phyloP scores from a whole-genome alignment of 345 rosid genomes.

The Abelmoschus esculentus region DNA sequence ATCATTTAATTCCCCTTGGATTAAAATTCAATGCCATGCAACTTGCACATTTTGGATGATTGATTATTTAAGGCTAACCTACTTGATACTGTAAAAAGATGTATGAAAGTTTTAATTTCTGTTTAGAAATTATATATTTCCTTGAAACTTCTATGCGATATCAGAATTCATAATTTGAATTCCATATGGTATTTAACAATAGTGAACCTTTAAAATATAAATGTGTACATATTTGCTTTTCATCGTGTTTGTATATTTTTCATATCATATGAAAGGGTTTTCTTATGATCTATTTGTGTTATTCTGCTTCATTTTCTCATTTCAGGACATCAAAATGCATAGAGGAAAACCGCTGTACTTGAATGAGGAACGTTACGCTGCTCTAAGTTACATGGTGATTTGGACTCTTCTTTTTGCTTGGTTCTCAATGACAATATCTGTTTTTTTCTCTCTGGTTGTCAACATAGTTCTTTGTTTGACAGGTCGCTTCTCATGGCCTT shows the following conservation, averaged over 20 bases:
- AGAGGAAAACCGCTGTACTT: constrained; percentile 89
- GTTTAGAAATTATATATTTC: neutral
- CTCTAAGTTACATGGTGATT: constrained; percentile 70
- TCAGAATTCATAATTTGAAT: neutral
- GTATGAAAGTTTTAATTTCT: neutral
- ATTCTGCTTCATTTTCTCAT: constrained; percentile 2
- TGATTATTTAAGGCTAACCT: neutral
- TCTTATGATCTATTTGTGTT: neutral
- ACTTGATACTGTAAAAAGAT: neutral
- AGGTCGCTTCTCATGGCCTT: constrained; percentile 97
- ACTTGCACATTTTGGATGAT: constrained; percentile 1
- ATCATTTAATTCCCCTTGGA: neutral
- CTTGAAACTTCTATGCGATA: neutral
- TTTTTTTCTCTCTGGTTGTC: neutral
- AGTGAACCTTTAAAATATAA: neutral
- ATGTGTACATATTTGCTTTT: neutral
- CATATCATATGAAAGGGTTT: neutral
- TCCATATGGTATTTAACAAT: neutral
- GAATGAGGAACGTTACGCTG: constrained; percentile 88
- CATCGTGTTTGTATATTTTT: neutral
- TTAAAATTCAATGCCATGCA: neutral
- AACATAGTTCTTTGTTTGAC: neutral
- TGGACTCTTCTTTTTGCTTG: constrained; percentile 4
- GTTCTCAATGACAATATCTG: neutral
- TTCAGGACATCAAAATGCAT: constrained; percentile 58